phyloP scores from a whole-genome alignment of 306 rosid species.

The Prunus armeniaca region DNA sequence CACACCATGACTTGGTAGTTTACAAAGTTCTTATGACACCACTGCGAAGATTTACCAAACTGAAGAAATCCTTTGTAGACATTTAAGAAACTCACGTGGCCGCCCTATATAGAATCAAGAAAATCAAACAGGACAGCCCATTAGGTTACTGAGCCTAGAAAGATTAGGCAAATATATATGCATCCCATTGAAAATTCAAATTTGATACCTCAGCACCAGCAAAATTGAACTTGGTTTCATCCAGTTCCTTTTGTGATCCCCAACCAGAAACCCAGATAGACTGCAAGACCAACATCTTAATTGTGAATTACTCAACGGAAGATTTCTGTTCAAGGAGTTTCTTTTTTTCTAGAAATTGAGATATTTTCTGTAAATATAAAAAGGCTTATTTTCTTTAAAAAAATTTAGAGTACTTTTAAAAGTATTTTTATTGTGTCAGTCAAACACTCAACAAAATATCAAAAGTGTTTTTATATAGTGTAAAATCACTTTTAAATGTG shows the following conservation, averaged over 20 bases:
- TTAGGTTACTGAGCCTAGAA: not conserved
- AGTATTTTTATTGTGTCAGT: no score
- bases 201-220: constrained; percentile 78
- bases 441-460: no score
- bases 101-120: constrained; percentile 59
- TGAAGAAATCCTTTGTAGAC: constrained; percentile 87
- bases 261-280: constrained; percentile 83
- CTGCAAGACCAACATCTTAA: constrained; percentile 45
- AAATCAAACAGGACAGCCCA: not conserved
- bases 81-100: constrained; percentile 85
- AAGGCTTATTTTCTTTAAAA: no score
- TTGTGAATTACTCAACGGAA: constrained; percentile 22
- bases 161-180: not conserved
- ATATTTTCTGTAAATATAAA: no score
- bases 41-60: constrained; percentile 85
- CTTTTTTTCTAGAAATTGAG: no score
- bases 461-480: no score
- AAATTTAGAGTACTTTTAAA: no score
- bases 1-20: constrained; percentile 94
- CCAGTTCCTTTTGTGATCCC: constrained; percentile 83
- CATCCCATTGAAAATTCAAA: constrained; percentile 6
- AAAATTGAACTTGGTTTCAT: constrained; percentile 91
- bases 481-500: no score
- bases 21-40: constrained; percentile 85
- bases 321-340: not conserved